These are phyloP conservation scores for Pseudogymnoascus destructans DNA, from an alignment of 2,329 filamentous ascomycete species.

Conservation along the genomic window DNA sequence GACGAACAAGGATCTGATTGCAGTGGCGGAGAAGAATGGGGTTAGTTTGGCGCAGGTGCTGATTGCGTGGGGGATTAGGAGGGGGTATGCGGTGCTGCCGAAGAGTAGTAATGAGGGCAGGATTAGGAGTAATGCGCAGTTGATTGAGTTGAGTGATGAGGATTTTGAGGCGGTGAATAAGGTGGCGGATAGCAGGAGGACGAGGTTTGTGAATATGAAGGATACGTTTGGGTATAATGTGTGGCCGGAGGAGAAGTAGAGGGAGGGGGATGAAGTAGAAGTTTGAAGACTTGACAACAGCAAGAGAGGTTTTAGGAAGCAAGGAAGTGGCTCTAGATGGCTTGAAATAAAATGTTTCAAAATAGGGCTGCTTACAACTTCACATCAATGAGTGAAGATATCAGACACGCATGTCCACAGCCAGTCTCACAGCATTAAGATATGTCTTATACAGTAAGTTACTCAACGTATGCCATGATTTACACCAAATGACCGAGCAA, in stretches of 20 bases:
- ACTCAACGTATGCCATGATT: neutral
- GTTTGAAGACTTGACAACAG: neutral
- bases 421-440: too few relatives aligned
- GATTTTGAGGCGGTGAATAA: constrained; percentile 45
- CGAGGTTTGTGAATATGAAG: constrained; percentile 71
- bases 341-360: neutral
- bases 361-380: neutral
- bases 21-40: constrained; percentile 51
- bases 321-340: neutral
- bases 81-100: constrained; percentile 57
- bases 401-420: neutral
- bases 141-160: constrained; percentile 49
- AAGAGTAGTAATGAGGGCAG: constrained; percentile 58
- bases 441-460: too few relatives aligned
- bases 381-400: neutral
- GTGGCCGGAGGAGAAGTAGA: constrained; percentile 42
- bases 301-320: neutral
- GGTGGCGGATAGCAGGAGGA: constrained; percentile 53
- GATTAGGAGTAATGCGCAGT: constrained; percentile 56
- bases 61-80: constrained; percentile 58
- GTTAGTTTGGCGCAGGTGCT: constrained; percentile 49
- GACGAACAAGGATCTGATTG: constrained; percentile 45
- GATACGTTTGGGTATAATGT: constrained; percentile 65
- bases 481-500: neutral
- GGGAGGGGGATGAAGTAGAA: neutral